Evolutionary conservation across 2,329 filamentous ascomycete genomes (phyloP), one percentile per base, ranked within the genome.

Genomic region (Fusarium sp.): DNA sequence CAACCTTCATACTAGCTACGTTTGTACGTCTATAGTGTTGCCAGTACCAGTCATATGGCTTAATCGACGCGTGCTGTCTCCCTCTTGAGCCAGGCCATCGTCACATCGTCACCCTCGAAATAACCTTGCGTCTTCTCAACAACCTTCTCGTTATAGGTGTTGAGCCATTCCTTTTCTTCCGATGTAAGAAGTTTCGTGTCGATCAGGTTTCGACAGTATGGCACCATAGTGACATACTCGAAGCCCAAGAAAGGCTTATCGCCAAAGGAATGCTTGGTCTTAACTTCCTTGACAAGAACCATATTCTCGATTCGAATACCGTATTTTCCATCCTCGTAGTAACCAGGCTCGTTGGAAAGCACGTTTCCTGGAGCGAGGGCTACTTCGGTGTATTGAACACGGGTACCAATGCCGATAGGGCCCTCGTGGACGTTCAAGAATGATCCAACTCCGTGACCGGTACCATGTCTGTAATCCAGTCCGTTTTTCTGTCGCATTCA

Each of bases 341-440:
- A 99, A 31, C 96, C 96, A 3, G 96, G 96, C 80, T 99, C 94
- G 75, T 97, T 94, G 3, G 95, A 98, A 54, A 98, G 89, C 40
- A 99, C 95, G 74, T 99, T 97, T 44, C 96, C 96, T n/a, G 93
- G 86, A 0, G 93, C 88, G 31, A 99, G 85, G 0, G 96, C 87
- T 8, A 98, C 94, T 77, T 99, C 96, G 1, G 93, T 91, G 77
- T 95, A 97, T 74, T 97, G 92, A 38, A 97, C 89, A 44, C 96
- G 88, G 11, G 94, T 97, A 30, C 96, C 96, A 64, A 99, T 97
- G 20, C 96, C 96, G 65, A 99, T 97, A 2, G 96, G 96, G 0
- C 96, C 96, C 81, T 99, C 96, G 77, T 99, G 96, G 1, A 99
- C 96, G 72, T 99, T 99, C 75, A 99, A 83, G 80, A 91, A 99